Percentiles rank a stretch among this genome's conserved stretches.
Evolutionary conservation across 129 eudicot species (phyloP).

Genomic region (Daucus carota): DH1_v3.0 NC_030382.2:39793501-39794000

Average conservation of each 20-base stretch:
- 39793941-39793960: slow-evolving; percentile 75
- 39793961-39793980: slow-evolving; percentile 65
- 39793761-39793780: background rate
- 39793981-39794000: slow-evolving; percentile 53
- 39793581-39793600: slow-evolving; percentile 20
- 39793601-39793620: slow-evolving; percentile 22
- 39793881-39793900: background rate
- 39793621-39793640: slow-evolving; percentile 25
- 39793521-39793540: background rate
- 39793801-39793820: background rate
- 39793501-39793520: background rate
- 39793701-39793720: background rate
- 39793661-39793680: slow-evolving; percentile 66
- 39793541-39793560: slow-evolving; percentile 27
- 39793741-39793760: background rate
- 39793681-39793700: slow-evolving; percentile 56
- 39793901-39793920: background rate
- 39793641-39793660: slow-evolving; percentile 20
- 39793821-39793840: background rate
- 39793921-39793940: slow-evolving; percentile 21
- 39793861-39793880: background rate
- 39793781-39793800: background rate
- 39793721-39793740: background rate
- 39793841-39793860: background rate
- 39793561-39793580: slow-evolving; percentile 27